Conservation (phyloP, 192 early-diverging fungal species). For the Dissophora ornata region DNA sequence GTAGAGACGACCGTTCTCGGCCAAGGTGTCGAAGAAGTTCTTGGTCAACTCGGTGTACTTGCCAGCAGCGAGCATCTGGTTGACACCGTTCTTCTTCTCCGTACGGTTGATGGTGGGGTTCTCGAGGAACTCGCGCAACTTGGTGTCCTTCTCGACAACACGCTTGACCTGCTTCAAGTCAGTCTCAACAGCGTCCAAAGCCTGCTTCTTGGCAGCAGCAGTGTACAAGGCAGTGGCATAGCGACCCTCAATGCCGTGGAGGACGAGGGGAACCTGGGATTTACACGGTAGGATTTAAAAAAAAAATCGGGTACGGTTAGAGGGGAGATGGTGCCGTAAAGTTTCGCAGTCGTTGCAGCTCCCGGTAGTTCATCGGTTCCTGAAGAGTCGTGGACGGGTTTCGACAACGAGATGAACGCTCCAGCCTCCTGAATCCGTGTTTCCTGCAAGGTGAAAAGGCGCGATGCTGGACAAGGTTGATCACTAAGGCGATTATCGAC, state of each 20-base stretch:
- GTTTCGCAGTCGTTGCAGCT: no score
- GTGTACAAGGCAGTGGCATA: slow-evolving; percentile 97
- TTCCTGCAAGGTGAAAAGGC: no score
- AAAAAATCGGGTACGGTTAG: no score
- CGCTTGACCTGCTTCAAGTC: slow-evolving; percentile 80
- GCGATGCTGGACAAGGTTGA: no score
- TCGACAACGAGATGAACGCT: no score
- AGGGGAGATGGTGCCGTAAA: no score
- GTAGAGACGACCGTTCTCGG: slow-evolving; percentile 94
- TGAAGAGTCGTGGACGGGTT: no score
- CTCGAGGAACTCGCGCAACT: slow-evolving; percentile 78
- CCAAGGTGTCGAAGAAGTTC: slow-evolving; percentile 92
- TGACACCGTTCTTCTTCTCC: slow-evolving; percentile 82
- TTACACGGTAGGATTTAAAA: no score
- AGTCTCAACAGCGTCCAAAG: slow-evolving; percentile 82
- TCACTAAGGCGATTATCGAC: neutral
- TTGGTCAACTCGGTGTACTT: slow-evolving; percentile 81
- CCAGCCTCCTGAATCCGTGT: no score
- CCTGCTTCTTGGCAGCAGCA: slow-evolving; percentile 87
- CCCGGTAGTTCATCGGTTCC: neutral
- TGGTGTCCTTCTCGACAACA: slow-evolving; percentile 78
- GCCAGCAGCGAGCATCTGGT: slow-evolving; percentile 72
- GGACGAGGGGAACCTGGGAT: slow-evolving; percentile 78
- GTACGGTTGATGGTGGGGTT: slow-evolving; percentile 88
- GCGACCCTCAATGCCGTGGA: slow-evolving; percentile 96